Percentiles rank a stretch among this genome's conserved stretches.
Conservation (phyloP, 1,284 basidiomycete genomes). For the Gymnopus androsaceus region DNA sequence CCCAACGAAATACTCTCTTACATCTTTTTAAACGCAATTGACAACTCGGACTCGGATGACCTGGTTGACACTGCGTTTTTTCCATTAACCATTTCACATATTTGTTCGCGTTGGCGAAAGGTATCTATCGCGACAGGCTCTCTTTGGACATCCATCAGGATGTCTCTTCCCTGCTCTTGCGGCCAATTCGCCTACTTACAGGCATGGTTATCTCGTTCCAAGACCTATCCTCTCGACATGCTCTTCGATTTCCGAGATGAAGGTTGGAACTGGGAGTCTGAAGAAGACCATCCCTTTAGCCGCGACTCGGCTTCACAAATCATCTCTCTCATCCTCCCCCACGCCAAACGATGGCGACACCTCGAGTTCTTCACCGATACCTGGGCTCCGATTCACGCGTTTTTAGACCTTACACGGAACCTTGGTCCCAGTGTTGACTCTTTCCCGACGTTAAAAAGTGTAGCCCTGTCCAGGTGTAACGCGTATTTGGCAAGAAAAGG, state of each 20-base stretch:
- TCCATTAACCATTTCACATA: conserved; percentile 40
- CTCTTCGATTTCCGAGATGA: conserved; percentile 39
- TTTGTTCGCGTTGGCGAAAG: conserved; percentile 48
- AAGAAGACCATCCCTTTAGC: conserved; percentile 42
- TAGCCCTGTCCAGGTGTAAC: conserved; percentile 55
- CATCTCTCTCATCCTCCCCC: conserved; percentile 44
- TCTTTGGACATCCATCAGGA: conserved; percentile 46
- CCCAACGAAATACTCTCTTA: conserved; percentile 45
- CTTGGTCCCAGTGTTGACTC: conserved; percentile 28
- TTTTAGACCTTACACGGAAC: conserved; percentile 41
- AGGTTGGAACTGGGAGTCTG: conserved; percentile 33
- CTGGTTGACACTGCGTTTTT: conserved; percentile 28
- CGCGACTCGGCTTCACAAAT: conserved; percentile 43
- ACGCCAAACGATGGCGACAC: conserved; percentile 45
- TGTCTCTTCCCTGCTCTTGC: conserved; percentile 42
- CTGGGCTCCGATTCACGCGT: conserved; percentile 55
- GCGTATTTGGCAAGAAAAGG: conserved; percentile 50
- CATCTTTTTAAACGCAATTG: conserved; percentile 35
- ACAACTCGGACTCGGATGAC: conserved; percentile 26
- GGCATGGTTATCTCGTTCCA: conserved; percentile 44
- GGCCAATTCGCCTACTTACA: conserved; percentile 36
- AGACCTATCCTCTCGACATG: conserved; percentile 43
- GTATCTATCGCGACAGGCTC: conserved; percentile 41
- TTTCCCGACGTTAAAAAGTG: conserved; percentile 36
- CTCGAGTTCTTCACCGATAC: conserved; percentile 55